Evolutionary conservation across 192 early-diverging fungal species (phyloP).

Genomic region (Umbelopsis vinacea): DNA sequence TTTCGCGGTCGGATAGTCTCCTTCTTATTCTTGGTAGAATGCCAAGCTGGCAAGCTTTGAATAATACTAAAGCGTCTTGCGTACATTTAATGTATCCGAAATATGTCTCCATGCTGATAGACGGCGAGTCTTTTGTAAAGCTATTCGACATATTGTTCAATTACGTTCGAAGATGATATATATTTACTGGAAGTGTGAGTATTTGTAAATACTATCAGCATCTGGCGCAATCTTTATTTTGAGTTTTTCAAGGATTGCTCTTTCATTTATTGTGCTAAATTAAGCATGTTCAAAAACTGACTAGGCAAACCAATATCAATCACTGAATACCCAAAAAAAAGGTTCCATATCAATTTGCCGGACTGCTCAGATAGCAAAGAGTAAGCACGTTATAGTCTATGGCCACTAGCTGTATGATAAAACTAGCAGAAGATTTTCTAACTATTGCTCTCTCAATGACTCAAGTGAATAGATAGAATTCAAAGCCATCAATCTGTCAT

Average conservation of each 20-base stretch:
- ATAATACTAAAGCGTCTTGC: slow-evolving; percentile 84
- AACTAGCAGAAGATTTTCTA: too few species aligned
- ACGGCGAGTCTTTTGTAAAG: neutral
- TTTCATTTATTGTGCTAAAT: slow-evolving; percentile 20
- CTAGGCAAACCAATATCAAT: neutral
- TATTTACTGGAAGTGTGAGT: neutral
- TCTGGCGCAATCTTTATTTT: neutral
- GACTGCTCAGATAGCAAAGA: neutral
- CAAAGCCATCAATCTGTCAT: too few species aligned
- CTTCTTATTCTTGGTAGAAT: slow-evolving; percentile 76
- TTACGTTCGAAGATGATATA: neutral
- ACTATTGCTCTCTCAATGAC: too few species aligned
- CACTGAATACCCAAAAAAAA: neutral
- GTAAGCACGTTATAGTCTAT: too few species aligned
- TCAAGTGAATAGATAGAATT: too few species aligned
- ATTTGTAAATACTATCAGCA: neutral
- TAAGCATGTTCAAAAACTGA: slow-evolving; percentile 12
- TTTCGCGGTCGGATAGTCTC: slow-evolving; percentile 80
- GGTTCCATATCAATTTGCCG: neutral
- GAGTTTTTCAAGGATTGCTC: neutral
- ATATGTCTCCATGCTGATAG: slow-evolving; percentile 72
- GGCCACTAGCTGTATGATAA: too few species aligned
- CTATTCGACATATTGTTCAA: too few species aligned
- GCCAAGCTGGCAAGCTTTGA: slow-evolving; percentile 87
- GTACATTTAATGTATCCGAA: slow-evolving; percentile 84